These are phyloP conservation scores for Jamesozyma lodderae DNA, from an alignment of 805 yeast species.

Conservation along the genomic window DNA sequence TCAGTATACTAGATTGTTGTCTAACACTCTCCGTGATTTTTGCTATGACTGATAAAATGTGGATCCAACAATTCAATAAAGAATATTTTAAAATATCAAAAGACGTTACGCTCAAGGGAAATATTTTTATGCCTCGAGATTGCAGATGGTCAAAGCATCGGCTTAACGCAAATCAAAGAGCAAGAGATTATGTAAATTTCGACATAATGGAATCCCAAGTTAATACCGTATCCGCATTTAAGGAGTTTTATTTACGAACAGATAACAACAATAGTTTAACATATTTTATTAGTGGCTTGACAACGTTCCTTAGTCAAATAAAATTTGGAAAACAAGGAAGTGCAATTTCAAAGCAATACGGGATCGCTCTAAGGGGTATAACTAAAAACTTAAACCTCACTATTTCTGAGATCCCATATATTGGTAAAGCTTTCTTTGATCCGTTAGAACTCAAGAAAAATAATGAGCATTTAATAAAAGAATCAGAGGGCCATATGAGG, in stretches of 20 bases:
- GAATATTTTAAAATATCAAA: constrained; percentile 12
- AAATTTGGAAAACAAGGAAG: constrained; percentile 16
- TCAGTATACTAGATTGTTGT: constrained; percentile 18
- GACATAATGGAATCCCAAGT: constrained; percentile 5
- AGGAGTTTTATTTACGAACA: constrained; percentile 9
- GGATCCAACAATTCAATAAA: constrained; percentile 6
- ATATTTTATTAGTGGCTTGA: constrained; percentile 11
- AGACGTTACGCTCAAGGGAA: constrained; percentile 10
- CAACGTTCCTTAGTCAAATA: constrained; percentile 9
- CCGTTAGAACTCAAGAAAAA: constrained; percentile 4
- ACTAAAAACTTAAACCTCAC: constrained; percentile 4
- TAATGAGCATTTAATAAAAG: constrained; percentile 15
- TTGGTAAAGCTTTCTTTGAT: constrained; percentile 16
- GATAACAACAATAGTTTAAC: constrained; percentile 6
- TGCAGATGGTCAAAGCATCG: constrained; percentile 1
- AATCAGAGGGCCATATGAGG: constrained; percentile 5
- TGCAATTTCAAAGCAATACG: constrained; percentile 6
- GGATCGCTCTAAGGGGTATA: constrained; percentile 3
- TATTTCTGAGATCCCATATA: constrained; percentile 13
- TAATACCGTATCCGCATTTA: constrained; percentile 9
- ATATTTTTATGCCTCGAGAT: constrained; percentile 13
- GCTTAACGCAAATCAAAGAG: not conserved
- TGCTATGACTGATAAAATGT: constrained; percentile 11
- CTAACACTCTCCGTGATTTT: constrained; percentile 13
- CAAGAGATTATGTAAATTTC: not conserved